Base-by-base conservation (phyloP, 2,329 filamentous ascomycete genomes). In the Colletotrichum lini region DNA sequence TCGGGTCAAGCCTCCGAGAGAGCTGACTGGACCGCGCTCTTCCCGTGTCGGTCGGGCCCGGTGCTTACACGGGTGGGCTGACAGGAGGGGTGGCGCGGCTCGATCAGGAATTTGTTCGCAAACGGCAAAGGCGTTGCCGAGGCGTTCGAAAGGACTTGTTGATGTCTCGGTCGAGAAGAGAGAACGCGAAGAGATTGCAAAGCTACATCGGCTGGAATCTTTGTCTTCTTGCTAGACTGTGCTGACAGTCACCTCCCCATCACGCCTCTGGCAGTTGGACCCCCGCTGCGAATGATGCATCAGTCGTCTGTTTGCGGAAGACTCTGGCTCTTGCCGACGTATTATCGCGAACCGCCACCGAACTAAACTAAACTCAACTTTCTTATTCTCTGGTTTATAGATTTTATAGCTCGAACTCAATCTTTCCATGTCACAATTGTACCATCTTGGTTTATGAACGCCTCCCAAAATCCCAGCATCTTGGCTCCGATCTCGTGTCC, bases 91-190 rank as follows among this genome's bases (percentile, higher is more conserved):
- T 3, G 35, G 35, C 35, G 35, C 9, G 35, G 9, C 35, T 38
- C 9, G 26, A 9, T 49, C 21, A 62, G 45, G 45, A 40, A 53
- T 40, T 71, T 67, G 68, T 21, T 69, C 58, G 65, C 53, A 72
- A 64, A 64, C 69, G 59, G 65, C 26, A 64, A 64, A 42, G 65
- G 58, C 59, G 69, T 56, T 44, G 53, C 35, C 45, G 59, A 30
- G 69, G 69, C 69, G 59, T 63, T 64, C 30, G 40, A 18, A 50
- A 21, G 53, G 60, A 42, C 69, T 58, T 69, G 65, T 64, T 64
- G 53, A 72, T 72, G 69, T 72, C 65, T 72, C 53, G 57, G 65
- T 63, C 45, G 47, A 13, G 45, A 38, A 47, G 21, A 62, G 45
- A 60, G 40, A 64, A 42, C 54, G 61, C n/a, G n/a, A n/a, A 18